phyloP scores from a whole-genome alignment of 2,329 filamentous ascomycete species.

The Lasiodiplodia citricola region DNA sequence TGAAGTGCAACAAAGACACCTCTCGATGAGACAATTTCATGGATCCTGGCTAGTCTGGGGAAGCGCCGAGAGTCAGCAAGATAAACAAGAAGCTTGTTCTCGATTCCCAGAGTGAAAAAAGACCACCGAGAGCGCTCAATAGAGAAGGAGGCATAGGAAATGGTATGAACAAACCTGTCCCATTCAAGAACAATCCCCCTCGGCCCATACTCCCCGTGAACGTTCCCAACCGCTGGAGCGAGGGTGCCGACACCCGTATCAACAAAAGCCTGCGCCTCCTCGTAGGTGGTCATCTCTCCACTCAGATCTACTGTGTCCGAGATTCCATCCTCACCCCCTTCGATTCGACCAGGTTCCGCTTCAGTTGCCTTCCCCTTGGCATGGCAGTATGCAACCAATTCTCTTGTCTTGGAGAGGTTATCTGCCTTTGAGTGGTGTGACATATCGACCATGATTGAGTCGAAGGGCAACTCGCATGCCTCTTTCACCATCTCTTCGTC shows the following conservation, averaged over 20 bases:
- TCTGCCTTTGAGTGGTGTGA: slow-evolving; percentile 72
- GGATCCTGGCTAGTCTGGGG: no score
- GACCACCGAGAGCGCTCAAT: no score
- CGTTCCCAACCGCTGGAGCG: slow-evolving; percentile 75
- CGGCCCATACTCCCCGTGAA: slow-evolving; percentile 74
- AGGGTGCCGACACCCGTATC: slow-evolving; percentile 73
- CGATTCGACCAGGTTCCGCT: slow-evolving; percentile 72
- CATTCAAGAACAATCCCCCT: slow-evolving; percentile 50
- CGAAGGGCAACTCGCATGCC: slow-evolving; percentile 61
- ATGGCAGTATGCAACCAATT: slow-evolving; percentile 67
- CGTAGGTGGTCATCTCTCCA: slow-evolving; percentile 68
- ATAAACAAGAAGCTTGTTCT: not conserved
- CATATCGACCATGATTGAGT: slow-evolving; percentile 81
- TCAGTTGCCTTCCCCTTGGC: slow-evolving; percentile 69
- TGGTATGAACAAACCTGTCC: slow-evolving; percentile 26
- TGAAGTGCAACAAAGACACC: slow-evolving; percentile 61
- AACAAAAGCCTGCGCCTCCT: slow-evolving; percentile 72
- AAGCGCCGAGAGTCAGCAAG: slow-evolving; percentile 22
- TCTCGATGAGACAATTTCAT: slow-evolving; percentile 32
- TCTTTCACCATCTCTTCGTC: slow-evolving; percentile 50
- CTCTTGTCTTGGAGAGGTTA: slow-evolving; percentile 67
- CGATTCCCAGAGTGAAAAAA: not conserved
- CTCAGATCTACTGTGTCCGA: slow-evolving; percentile 68
- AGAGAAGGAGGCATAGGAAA: no score
- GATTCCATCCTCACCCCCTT: slow-evolving; percentile 76